phyloP scores from a whole-genome alignment of 495 filamentous ascomycete species.

The Amorphotheca resinae region DNA sequence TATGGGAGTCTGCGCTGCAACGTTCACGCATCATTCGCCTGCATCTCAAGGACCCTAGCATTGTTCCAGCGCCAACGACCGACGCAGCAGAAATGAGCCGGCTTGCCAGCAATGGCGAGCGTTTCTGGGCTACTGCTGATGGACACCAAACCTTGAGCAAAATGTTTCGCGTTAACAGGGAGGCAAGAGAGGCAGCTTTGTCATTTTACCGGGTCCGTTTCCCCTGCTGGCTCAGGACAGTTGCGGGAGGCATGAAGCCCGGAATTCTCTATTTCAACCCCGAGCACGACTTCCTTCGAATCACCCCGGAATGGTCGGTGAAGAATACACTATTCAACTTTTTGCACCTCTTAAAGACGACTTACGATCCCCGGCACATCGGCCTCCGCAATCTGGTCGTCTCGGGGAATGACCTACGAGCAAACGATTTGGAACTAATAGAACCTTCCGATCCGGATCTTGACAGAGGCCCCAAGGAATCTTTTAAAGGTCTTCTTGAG shows the following conservation, averaged over 20 bases:
- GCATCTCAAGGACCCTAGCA: neutral
- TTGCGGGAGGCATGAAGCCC: neutral
- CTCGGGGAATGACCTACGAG: neutral
- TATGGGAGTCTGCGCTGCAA: conserved; percentile 1
- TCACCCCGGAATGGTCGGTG: neutral
- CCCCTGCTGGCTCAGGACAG: conserved; percentile 10
- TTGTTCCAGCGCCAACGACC: conserved; percentile 1
- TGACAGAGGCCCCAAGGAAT: neutral
- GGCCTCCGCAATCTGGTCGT: conserved; percentile 16
- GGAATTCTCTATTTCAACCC: conserved; percentile 15
- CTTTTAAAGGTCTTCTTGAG: conserved; percentile 8
- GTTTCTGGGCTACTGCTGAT: conserved; percentile 1
- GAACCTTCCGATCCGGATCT: neutral
- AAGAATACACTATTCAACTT: conserved; percentile 5
- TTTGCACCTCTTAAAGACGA: conserved; percentile 10
- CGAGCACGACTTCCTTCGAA: conserved; percentile 16
- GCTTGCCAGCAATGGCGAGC: conserved; percentile 1
- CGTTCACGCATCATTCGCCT: conserved; percentile 1
- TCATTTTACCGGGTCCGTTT: conserved; percentile 17
- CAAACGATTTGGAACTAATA: neutral
- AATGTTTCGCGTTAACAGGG: conserved; percentile 10
- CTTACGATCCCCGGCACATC: conserved; percentile 11
- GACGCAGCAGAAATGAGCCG: conserved; percentile 5
- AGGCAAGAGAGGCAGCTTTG: conserved; percentile 14
- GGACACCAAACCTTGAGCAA: conserved; percentile 13